A percentile compares a stretch with the other conserved stretches of the same genome.
phyloP scores from a whole-genome alignment of 2,329 filamentous ascomycete species.

The Apiospora marii region DNA sequence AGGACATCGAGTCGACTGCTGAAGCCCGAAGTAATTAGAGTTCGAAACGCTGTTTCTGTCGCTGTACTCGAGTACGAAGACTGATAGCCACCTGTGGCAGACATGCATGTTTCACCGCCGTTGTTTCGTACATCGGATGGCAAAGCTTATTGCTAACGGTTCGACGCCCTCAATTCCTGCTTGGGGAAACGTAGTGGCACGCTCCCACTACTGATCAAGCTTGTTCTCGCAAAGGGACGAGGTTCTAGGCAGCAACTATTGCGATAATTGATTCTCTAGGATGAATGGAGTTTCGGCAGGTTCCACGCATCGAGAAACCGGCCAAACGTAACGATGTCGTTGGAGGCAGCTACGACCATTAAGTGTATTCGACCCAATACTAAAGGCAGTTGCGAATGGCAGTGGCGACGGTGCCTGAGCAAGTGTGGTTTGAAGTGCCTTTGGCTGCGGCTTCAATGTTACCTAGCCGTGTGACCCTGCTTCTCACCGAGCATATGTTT shows the following conservation, averaged over 20 bases:
- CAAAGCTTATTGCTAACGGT: background rate
- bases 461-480: background rate
- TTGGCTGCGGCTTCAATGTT: background rate
- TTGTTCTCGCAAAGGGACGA: background rate
- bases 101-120: background rate
- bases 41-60: background rate
- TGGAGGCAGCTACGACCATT: too few relatives aligned
- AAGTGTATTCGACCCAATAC: background rate
- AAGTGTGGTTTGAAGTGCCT: background rate
- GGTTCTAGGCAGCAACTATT: background rate
- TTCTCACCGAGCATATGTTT: background rate
- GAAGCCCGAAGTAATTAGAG: background rate
- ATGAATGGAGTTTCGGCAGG: too few relatives aligned
- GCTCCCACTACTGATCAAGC: background rate
- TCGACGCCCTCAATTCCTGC: background rate
- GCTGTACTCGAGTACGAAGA: constrained; percentile 1
- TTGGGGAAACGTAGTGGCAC: background rate
- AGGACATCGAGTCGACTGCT: background rate
- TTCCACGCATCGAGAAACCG: too few relatives aligned
- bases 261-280: background rate
- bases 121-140: background rate
- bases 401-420: background rate
- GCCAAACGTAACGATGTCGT: too few relatives aligned
- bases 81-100: background rate
- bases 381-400: background rate